phyloP scores from a whole-genome alignment of 2,329 filamentous ascomycete genomes.

The Colletotrichum navitas region DNA sequence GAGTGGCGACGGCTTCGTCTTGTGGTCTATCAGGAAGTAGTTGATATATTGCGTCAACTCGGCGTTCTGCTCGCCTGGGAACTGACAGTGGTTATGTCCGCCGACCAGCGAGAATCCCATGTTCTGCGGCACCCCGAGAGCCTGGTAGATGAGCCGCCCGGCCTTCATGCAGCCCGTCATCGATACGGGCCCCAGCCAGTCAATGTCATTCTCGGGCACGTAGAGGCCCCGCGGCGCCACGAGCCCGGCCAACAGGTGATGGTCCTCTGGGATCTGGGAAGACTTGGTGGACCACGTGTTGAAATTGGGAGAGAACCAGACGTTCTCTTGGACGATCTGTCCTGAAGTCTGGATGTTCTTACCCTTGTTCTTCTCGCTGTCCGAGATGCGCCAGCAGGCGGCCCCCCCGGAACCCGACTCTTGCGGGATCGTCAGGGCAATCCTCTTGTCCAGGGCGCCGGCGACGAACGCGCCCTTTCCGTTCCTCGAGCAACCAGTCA shows the following conservation, averaged over 20 bases:
- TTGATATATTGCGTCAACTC: constrained; percentile 68
- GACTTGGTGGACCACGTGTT: constrained; percentile 63
- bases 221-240: constrained; percentile 68
- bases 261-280: constrained; percentile 65
- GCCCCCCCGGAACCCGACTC: constrained; percentile 73
- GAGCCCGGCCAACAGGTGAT: constrained; percentile 69
- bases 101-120: constrained; percentile 70
- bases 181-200: constrained; percentile 69
- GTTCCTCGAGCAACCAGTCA: constrained; percentile 74
- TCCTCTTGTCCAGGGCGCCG: constrained; percentile 69
- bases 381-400: constrained; percentile 71
- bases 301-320: constrained; percentile 71
- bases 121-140: constrained; percentile 63
- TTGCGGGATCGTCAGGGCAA: constrained; percentile 72
- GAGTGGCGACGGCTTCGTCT: constrained; percentile 17
- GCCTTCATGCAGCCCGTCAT: constrained; percentile 71
- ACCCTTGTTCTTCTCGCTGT: constrained; percentile 62
- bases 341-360: constrained; percentile 71
- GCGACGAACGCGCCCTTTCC: constrained; percentile 74
- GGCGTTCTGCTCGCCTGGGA: constrained; percentile 64
- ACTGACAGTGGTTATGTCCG: constrained; percentile 67
- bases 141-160: constrained; percentile 66
- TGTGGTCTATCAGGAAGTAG: constrained; percentile 58
- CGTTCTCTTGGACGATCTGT: constrained; percentile 71
- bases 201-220: constrained; percentile 69